Conservation (phyloP, 306 rosid genomes). For the Acacia confusa region DNA sequence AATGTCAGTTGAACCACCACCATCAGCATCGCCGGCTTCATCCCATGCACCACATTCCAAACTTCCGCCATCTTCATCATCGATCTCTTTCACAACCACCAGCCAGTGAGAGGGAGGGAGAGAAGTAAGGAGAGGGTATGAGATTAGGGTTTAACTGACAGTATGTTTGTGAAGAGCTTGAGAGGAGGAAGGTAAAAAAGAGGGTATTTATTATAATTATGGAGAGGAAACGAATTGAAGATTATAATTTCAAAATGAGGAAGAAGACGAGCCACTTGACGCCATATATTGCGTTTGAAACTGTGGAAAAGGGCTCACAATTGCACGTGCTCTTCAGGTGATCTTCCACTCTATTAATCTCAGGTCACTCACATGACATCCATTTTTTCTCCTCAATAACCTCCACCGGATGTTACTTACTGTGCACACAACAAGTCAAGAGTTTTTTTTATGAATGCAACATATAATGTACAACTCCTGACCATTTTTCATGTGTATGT, state of each 20-base stretch:
- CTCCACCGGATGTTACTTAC: background rate
- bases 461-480: background rate
- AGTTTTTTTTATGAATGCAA: background rate
- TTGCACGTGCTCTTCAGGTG: background rate
- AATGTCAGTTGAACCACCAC: constrained; percentile 44
- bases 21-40: constrained; percentile 51
- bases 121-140: background rate
- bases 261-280: background rate
- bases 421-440: background rate
- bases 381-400: background rate
- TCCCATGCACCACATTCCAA: constrained; percentile 24
- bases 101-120: background rate
- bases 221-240: no score
- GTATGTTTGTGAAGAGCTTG: background rate
- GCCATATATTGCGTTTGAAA: background rate
- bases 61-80: constrained; percentile 2
- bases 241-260: background rate
- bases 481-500: background rate
- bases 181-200: background rate
- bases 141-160: background rate
- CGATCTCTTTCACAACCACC: background rate
- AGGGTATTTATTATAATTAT: no score
- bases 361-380: background rate
- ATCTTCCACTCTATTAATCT: background rate
- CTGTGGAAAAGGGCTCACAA: background rate